phyloP scores from a whole-genome alignment of 2,329 filamentous ascomycete genomes.

The Zymoseptoria ardabiliae region DNA sequence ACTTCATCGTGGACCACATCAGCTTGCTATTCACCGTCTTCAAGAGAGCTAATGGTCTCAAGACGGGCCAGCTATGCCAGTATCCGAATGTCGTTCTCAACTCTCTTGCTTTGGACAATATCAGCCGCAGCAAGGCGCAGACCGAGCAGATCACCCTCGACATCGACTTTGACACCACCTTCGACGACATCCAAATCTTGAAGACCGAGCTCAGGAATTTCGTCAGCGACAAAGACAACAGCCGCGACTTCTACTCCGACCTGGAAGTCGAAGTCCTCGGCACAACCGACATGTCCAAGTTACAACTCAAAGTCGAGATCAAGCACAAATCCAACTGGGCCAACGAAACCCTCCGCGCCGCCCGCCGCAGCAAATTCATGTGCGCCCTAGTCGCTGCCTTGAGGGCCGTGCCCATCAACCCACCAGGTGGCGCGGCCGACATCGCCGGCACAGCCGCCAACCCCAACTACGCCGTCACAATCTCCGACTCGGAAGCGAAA shows the following conservation, averaged over 20 bases:
- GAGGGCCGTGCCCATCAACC: slow-evolving; percentile 78
- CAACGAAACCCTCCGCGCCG: slow-evolving; percentile 70
- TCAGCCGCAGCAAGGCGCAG: slow-evolving; percentile 87
- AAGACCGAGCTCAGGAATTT: slow-evolving; percentile 80
- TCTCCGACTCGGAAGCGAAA: slow-evolving; percentile 61
- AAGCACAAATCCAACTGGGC: slow-evolving; percentile 66
- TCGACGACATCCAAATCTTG: slow-evolving; percentile 82
- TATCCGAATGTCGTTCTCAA: slow-evolving; percentile 91
- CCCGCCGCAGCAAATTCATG: slow-evolving; percentile 91
- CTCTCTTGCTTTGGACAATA: slow-evolving; percentile 89
- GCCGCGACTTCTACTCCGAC: slow-evolving; percentile 82
- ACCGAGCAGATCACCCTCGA: slow-evolving; percentile 73
- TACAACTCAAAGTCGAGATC: slow-evolving; percentile 74
- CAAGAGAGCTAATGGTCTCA: slow-evolving; percentile 72
- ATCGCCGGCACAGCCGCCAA: slow-evolving; percentile 58
- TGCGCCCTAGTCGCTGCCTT: slow-evolving; percentile 81
- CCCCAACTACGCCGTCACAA: slow-evolving; percentile 71
- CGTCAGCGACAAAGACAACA: slow-evolving; percentile 75
- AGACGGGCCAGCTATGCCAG: slow-evolving; percentile 54
- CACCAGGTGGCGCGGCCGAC: slow-evolving; percentile 63
- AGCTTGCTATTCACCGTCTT: slow-evolving; percentile 91
- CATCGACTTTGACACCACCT: slow-evolving; percentile 76
- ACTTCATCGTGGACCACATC: slow-evolving; percentile 84
- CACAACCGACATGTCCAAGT: slow-evolving; percentile 79
- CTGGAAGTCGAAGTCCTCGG: slow-evolving; percentile 70